Evolutionary conservation across 768 basidiomycete genomes (phyloP).

Genomic region (Russula compacta): DNA sequence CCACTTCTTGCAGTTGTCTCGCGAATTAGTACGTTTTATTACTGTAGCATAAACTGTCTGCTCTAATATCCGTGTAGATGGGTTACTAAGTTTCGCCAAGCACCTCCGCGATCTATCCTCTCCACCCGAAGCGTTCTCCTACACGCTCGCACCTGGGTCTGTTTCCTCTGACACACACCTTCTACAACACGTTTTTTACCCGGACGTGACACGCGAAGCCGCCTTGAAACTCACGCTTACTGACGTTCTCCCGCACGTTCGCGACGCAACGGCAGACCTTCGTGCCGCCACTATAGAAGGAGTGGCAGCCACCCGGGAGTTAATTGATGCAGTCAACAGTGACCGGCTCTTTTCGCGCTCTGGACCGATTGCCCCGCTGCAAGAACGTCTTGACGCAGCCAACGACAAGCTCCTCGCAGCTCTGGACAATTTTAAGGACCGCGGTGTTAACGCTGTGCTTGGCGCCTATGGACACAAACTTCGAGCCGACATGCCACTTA

Average conservation of each 20-base stretch:
- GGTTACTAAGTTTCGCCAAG: slow-evolving; percentile 30
- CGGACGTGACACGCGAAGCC: slow-evolving; percentile 25
- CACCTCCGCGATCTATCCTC: slow-evolving; percentile 22
- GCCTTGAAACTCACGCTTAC: slow-evolving; percentile 26
- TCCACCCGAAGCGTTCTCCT: slow-evolving; percentile 14
- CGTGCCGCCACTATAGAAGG: slow-evolving; percentile 27
- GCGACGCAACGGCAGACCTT: slow-evolving; percentile 29
- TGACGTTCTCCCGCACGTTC: slow-evolving; percentile 31
- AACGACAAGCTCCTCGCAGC: slow-evolving; percentile 23
- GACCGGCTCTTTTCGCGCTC: slow-evolving; percentile 25
- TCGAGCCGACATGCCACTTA: slow-evolving; percentile 23
- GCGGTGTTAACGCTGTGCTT: slow-evolving; percentile 29
- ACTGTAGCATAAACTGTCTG: neutral
- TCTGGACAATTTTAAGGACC: slow-evolving; percentile 27
- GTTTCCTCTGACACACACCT: slow-evolving; percentile 31
- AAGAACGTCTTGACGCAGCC: slow-evolving; percentile 22
- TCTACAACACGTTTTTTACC: slow-evolving; percentile 27
- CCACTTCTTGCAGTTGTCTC: slow-evolving; percentile 30
- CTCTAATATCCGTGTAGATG: slow-evolving; percentile 22
- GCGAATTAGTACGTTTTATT: slow-evolving; percentile 28
- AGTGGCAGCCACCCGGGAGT: slow-evolving; percentile 23
- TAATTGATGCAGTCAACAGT: slow-evolving; percentile 29
- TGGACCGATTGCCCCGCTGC: slow-evolving; percentile 16
- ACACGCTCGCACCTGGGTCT: slow-evolving; percentile 2
- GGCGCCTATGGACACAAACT: slow-evolving; percentile 13